phyloP scores from a whole-genome alignment of 345 rosid species.

The Punica granatum region DNA sequence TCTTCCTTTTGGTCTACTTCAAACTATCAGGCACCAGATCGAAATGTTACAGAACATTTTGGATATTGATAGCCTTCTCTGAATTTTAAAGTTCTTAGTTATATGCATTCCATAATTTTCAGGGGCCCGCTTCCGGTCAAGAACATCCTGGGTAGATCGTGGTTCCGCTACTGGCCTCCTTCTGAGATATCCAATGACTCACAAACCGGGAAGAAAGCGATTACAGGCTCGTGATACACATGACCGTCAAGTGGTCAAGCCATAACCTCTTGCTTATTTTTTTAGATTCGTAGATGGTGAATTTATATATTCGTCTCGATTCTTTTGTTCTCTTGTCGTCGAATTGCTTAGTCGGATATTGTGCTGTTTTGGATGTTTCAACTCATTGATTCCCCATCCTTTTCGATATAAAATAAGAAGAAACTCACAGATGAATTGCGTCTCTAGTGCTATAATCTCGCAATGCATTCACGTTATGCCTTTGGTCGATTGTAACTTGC shows the following conservation, averaged over 20 bases:
- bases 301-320: neutral
- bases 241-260: neutral
- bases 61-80: neutral
- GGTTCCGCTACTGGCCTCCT: slow-evolving; percentile 37
- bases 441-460: too few relatives aligned
- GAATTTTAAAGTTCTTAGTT: slow-evolving; percentile 4
- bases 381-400: neutral
- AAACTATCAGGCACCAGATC: neutral
- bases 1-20: neutral
- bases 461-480: too few relatives aligned
- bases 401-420: neutral
- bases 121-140: slow-evolving; percentile 40
- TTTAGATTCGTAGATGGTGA: neutral
- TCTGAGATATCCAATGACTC: slow-evolving; percentile 12
- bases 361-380: neutral
- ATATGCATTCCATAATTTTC: neutral
- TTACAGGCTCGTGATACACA: neutral
- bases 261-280: neutral
- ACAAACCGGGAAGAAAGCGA: neutral
- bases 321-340: neutral
- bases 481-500: too few relatives aligned
- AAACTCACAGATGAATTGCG: neutral
- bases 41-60: neutral
- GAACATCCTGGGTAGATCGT: slow-evolving; percentile 32
- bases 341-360: neutral